These are phyloP conservation scores for Potentilla sterilis DNA, from an alignment of 306 rosid genomes.

Conservation along the genomic window DNA sequence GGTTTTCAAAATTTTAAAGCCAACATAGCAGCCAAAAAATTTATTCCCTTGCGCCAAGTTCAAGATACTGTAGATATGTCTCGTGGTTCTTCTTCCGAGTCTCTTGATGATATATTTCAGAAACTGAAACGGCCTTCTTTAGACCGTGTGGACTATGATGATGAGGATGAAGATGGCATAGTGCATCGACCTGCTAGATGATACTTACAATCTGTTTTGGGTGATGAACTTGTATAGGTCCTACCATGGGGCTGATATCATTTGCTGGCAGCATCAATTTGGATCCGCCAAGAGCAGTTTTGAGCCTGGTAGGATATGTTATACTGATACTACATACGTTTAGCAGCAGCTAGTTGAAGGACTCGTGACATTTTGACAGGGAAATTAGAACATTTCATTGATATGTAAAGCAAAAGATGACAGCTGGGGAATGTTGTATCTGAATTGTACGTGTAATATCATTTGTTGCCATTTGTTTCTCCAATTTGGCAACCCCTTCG, in stretches of 20 bases:
- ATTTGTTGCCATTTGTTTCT: slow-evolving; percentile 13
- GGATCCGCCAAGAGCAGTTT: slow-evolving; percentile 16
- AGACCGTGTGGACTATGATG: slow-evolving; percentile 37
- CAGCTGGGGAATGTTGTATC: slow-evolving; percentile 23
- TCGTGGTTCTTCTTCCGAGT: slow-evolving; percentile 63
- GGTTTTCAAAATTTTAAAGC: slow-evolving; percentile 78
- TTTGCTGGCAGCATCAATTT: slow-evolving; percentile 7
- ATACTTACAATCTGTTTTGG: slow-evolving; percentile 20
- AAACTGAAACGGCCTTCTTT: slow-evolving; percentile 70
- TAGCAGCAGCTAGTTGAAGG: slow-evolving; percentile 22
- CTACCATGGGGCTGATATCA: slow-evolving; percentile 24
- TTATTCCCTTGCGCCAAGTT: slow-evolving; percentile 57
- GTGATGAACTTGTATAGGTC: slow-evolving; percentile 45
- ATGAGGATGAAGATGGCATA: slow-evolving; percentile 38
- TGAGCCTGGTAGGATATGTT: slow-evolving; percentile 18
- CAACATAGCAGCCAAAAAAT: slow-evolving; percentile 59
- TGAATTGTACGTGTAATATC: slow-evolving; percentile 15
- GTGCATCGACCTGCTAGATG: slow-evolving; percentile 42
- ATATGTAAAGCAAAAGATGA: neutral
- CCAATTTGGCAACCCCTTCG: neutral
- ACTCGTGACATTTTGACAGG: slow-evolving; percentile 11
- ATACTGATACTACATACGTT: slow-evolving; percentile 25
- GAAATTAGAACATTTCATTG: slow-evolving; percentile 12
- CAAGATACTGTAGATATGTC: slow-evolving; percentile 46
- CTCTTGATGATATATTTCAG: slow-evolving; percentile 94